Conservation (phyloP, 441 rosid genomes). For the Flueggea neowawraea region DNA sequence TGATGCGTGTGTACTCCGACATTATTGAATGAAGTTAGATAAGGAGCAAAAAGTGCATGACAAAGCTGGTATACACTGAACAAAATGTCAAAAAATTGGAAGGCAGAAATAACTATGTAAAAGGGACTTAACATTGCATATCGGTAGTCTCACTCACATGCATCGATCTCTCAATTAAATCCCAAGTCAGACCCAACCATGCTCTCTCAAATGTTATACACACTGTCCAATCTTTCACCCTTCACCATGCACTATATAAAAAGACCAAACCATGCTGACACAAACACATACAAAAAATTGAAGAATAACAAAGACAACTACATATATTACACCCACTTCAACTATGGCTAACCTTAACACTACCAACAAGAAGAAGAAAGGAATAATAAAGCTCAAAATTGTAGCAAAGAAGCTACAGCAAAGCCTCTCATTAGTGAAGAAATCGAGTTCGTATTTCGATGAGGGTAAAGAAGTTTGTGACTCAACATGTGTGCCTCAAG, state of each 20-base stretch:
- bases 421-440: constrained; percentile 30
- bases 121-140: constrained; percentile 23
- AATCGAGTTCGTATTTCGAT: constrained; percentile 5
- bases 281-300: neutral
- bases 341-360: constrained; percentile 38
- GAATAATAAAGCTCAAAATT: constrained; percentile 44
- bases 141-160: constrained; percentile 40
- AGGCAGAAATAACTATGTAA: constrained; percentile 13
- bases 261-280: neutral
- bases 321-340: neutral
- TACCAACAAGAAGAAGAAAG: constrained; percentile 35
- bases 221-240: constrained; percentile 4
- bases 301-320: neutral
- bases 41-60: neutral
- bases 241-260: constrained; percentile 5
- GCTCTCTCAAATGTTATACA: neutral
- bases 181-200: no score
- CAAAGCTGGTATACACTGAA: neutral
- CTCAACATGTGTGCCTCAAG: constrained; percentile 38
- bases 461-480: constrained; percentile 15
- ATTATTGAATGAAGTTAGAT: neutral
- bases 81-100: neutral
- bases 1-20: no score
- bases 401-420: constrained; percentile 47
- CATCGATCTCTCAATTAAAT: constrained; percentile 30